These are phyloP conservation scores for Spathaspora passalidarum DNA, from an alignment of 805 yeast species.

Conservation along the genomic window DNA sequence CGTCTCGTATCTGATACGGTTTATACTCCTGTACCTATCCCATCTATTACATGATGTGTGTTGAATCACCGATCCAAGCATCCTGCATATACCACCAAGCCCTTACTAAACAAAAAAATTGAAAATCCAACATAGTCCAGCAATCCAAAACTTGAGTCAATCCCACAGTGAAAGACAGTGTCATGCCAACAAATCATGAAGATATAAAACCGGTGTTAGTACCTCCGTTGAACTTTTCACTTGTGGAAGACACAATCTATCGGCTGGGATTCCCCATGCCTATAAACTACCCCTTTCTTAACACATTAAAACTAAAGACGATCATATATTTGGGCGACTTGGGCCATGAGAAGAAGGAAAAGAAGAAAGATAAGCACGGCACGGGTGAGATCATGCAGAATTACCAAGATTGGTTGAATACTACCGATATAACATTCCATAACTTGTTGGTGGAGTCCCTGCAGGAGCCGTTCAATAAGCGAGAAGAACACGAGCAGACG, in stretches of 20 bases:
- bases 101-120: too few species aligned
- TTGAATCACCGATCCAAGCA: too few species aligned
- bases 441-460: constrained; percentile 67
- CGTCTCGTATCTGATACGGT: too few species aligned
- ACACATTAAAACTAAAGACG: constrained; percentile 66
- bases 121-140: too few species aligned
- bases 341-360: constrained; percentile 22
- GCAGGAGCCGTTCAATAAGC: constrained; percentile 72
- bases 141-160: too few species aligned
- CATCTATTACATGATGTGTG: too few species aligned
- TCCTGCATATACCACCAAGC: too few species aligned
- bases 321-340: constrained; percentile 79
- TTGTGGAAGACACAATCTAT: constrained; percentile 84
- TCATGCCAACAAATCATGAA: neutral
- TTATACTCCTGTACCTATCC: too few species aligned
- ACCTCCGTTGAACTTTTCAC: constrained; percentile 89
- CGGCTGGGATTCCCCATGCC: constrained; percentile 94
- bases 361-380: constrained; percentile 39
- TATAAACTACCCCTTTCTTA: constrained; percentile 75
- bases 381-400: constrained; percentile 49
- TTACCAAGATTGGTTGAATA: constrained; percentile 65
- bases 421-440: constrained; percentile 51
- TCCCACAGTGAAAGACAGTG: too few species aligned
- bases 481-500: constrained; percentile 37
- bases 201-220: constrained; percentile 32